Evolutionary conservation across 805 yeast genomes (phyloP), one percentile per base, ranked within the genome.

Genomic region (Candida sithepensis): DNA sequence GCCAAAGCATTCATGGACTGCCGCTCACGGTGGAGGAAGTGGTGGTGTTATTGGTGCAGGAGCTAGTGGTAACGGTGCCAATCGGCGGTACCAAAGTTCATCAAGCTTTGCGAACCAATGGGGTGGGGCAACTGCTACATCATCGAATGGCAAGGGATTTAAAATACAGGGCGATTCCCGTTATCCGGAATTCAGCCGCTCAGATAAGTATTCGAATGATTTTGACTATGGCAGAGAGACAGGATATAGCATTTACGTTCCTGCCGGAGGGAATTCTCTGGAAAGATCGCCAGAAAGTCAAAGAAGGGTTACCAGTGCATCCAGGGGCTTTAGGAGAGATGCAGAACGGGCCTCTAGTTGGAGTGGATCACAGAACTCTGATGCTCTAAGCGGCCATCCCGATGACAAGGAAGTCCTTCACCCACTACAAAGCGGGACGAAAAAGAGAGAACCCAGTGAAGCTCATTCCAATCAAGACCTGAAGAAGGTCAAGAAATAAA

Each of bases 331-430:
- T 10, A 30, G 16, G 14, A 30, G 34, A 30, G 34, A 30, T 5
- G 5, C 34, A 12, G 34, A 30, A 6, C 8, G 16, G 14, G 7
- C 34, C 5, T n/a, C 34, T 30, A 30, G 5, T 30, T 12, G 26
- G 28, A 24, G 10, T 24, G 28, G 10, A 7, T 10, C 28, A 33
- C 41, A 19, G 55, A 40, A 8, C 36, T 7, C 44, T 24, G 48
- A 45, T 24, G 45, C 49, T 19, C 38, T 52, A 26, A 51, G 51
- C 37, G 52, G 42, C 2, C 52, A 48, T 26, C 22, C 55, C n/a
- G 55, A 47, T 23, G 46, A 48, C 16, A 47, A 53, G 21, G 50
- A 53, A 28, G 55, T 52, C 4, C 52, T 53, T 44, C 53, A 55
- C 32, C 52, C 53, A 24, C 51, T 45, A 26, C 39, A 51, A 16